These are phyloP conservation scores for Uronychia binucleata DNA, from an alignment of 73 alveolate species.

Conservation along the genomic window DNA sequence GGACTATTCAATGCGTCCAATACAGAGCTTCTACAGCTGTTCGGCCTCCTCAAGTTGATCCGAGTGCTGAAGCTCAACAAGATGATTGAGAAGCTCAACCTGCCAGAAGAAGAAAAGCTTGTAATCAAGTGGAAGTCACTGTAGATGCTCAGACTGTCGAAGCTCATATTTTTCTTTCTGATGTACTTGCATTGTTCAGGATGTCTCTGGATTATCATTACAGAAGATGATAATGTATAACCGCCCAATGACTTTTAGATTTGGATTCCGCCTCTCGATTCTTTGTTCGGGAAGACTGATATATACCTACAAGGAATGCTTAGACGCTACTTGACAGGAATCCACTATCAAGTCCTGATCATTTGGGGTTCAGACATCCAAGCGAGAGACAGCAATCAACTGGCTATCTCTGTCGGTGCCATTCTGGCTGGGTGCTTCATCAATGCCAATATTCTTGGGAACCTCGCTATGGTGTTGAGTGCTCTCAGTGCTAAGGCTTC, in stretches of 20 bases:
- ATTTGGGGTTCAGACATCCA: constrained; percentile 14
- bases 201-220: constrained; percentile 33
- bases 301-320: neutral
- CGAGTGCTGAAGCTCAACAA: constrained; percentile 45
- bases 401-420: neutral
- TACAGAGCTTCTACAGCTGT: neutral
- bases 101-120: constrained; percentile 45
- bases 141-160: constrained; percentile 6
- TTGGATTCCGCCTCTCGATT: constrained; percentile 48
- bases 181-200: constrained; percentile 36
- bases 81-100: constrained; percentile 25
- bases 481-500: constrained; percentile 4
- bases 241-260: constrained; percentile 3
- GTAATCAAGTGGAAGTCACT: constrained; percentile 9
- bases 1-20: neutral
- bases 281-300: constrained; percentile 7
- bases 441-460: constrained; percentile 24
- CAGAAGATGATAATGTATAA: constrained; percentile 6
- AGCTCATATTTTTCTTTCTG: constrained; percentile 26
- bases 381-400: constrained; percentile 19
- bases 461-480: constrained; percentile 11
- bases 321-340: constrained; percentile 1
- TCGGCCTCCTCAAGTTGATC: constrained; percentile 54
- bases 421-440: constrained; percentile 30
- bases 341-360: constrained; percentile 19